Base-by-base conservation (phyloP, 768 basidiomycete species). In the Guyanaporus albipodus region DNA sequence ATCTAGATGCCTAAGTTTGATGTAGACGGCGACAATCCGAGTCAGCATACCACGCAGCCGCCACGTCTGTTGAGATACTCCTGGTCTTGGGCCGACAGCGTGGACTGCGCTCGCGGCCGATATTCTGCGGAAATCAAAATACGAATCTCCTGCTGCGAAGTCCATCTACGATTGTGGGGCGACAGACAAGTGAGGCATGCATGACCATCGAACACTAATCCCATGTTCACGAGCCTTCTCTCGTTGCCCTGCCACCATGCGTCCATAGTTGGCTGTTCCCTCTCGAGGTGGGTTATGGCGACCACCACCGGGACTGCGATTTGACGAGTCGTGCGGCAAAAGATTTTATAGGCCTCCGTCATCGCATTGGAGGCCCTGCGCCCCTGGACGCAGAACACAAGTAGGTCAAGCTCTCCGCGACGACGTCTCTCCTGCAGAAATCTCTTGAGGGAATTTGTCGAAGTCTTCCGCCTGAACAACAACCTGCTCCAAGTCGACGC, bases 261-360 rank as follows among this genome's bases (percentile, higher is more conserved):
- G 0, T 69, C 69, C 66, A 69, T 67, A 1, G 50, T 41, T 15
- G 54, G 54, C 23, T 58, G 55, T 15, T n/a, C 21, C 23, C 48
- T 49, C 48, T 73, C 74, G 5, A 74, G 59, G 33, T 69, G 62
- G 11, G 71, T 75, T 15, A 74, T 38, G 6, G 54, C 69, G 8
- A 75, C 42, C 11, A 70, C 60, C 34, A 69, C 64, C 1, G 73
- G 72, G n/a, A 66, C 63, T 18, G 56, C 43, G 8, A 57, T 28
- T 27, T 42, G 59, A 44, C 71, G 70, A 7, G 71, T 64, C 4
- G 69, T 47, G 15, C 57, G 50, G 22, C 62, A 54, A 40, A 74
- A 70, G 0, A 6, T 35, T 6, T 36, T 53, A 46, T 67, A 66
- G 6, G 42, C 43, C 2, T n/a, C 43, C 3, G 33, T 34, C 41